These are phyloP conservation scores for Cladophialophora exuberans DNA, from an alignment of 2,329 filamentous ascomycete genomes.

Conservation along the genomic window DNA sequence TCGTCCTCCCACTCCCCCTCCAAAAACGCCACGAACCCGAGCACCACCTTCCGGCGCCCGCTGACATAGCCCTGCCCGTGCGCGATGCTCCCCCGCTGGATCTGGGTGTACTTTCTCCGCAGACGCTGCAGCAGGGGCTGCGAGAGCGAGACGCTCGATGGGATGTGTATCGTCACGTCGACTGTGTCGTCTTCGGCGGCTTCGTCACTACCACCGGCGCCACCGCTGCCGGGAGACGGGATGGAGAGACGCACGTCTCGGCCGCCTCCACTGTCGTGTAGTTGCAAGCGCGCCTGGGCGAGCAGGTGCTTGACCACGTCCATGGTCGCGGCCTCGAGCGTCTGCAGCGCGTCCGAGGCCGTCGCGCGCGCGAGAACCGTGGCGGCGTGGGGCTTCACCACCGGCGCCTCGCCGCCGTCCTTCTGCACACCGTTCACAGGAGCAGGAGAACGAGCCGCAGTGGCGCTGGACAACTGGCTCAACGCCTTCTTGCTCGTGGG, in stretches of 20 bases:
- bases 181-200: background rate
- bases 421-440: conserved; percentile 7
- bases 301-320: conserved; percentile 31
- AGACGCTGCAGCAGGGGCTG: conserved; percentile 49
- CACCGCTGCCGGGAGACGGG: conserved; percentile 5
- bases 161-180: conserved; percentile 24
- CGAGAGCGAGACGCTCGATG: conserved; percentile 36
- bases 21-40: conserved; percentile 52
- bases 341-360: conserved; percentile 46
- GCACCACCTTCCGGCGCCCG: conserved; percentile 41
- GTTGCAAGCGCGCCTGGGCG: conserved; percentile 10
- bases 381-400: conserved; percentile 46
- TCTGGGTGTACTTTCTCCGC: conserved; percentile 50
- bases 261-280: conserved; percentile 17
- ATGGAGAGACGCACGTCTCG: conserved; percentile 23
- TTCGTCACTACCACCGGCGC: background rate
- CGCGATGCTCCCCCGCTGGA: conserved; percentile 42
- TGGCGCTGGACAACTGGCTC: conserved; percentile 23
- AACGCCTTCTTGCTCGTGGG: conserved; percentile 31
- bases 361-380: conserved; percentile 46
- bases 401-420: conserved; percentile 32
- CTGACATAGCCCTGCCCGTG: conserved; percentile 41
- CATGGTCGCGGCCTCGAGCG: conserved; percentile 40
- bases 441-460: too few species aligned
- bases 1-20: conserved; percentile 44